Evolutionary conservation across 129 eudicot species (phyloP).

Genomic region (Mikania micrantha): DNA sequence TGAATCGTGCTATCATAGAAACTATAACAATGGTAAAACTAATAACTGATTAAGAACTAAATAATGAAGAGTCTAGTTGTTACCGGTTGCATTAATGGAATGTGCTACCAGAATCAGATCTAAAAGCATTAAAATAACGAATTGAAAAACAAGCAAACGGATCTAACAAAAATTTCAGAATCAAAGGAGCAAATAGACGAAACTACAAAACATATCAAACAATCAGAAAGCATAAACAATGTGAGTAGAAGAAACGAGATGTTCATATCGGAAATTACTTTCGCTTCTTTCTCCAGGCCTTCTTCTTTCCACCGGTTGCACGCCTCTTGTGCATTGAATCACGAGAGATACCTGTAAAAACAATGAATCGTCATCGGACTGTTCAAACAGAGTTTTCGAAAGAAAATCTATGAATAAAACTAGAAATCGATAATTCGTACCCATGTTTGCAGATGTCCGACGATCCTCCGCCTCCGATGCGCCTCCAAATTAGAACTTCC

Average conservation of each 20-base stretch:
- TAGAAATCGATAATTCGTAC: background rate
- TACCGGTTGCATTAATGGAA: background rate
- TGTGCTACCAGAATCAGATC: background rate
- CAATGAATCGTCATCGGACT: background rate
- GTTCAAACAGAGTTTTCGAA: background rate
- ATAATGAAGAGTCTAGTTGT: background rate
- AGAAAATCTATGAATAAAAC: background rate
- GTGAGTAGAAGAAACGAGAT: background rate
- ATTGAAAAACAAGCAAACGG: background rate
- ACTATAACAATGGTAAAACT: background rate
- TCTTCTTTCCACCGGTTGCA: conserved; percentile 98
- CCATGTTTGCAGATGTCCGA: conserved; percentile 26
- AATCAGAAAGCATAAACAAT: background rate
- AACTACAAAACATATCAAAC: background rate
- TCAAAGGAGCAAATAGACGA: background rate
- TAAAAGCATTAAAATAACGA: background rate
- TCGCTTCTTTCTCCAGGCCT: conserved; percentile 96
- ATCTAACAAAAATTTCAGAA: background rate
- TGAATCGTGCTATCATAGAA: no score
- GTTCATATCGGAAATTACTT: conserved; percentile 33
- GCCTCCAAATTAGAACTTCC: background rate
- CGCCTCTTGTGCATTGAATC: conserved; percentile 91
- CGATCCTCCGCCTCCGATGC: conserved; percentile 13
- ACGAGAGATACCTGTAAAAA: conserved; percentile 65
- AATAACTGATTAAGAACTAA: background rate